Evolutionary conservation across 495 filamentous ascomycete genomes (phyloP), one percentile per base, ranked within the genome.

Genomic region (Penicillium lividum): DNA sequence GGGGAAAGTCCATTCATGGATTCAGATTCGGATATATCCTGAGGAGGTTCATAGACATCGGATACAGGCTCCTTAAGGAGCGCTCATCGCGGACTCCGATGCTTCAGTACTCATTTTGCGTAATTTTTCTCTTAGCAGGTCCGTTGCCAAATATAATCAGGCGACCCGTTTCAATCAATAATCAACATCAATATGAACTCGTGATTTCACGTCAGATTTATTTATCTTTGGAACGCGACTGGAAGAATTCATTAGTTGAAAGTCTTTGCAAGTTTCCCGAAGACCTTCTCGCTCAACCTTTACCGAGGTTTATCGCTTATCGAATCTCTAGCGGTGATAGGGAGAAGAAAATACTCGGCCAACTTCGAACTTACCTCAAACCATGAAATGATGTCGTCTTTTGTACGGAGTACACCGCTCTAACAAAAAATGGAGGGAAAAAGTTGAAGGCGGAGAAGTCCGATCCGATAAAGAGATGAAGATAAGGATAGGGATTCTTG

Each of bases 31-130:
- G 40, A 29, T 15, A 50, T 25, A 30, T 43, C 44, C n/a, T 53
- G 64, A 45, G 56, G 34, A 28, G 65, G 67, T 53, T 77, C 73
- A n/a, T 67, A 57, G 31, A 72, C 56, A 55, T 64, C 61, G 10
- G 56, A 54, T 34, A 30, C 40, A 33, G 54, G 60, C 1, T 61
- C 54, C 50, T 77, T 76, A 27, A n/a, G 29, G 49, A 3, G 46
- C 38, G 46, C 61, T 58, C 10, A 46, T 11, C 7, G 56, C 50
- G 49, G 51, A 49, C 27, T 61, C 36, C 15, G 53, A 51, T 3
- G 50, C 22, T 33, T 64, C 57, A 10, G 44, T 40, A 15, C 60
- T 58, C 67, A 67, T 69, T 57, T 49, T 60, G 31, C 4, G 13
- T 22, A 33, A 31, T 33, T 33, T 42, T 31, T 38, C 22, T 18